Evolutionary conservation across 108 stramenopile species (phyloP), one percentile per base, ranked within the genome.

Genomic region (Nitzschia sp.): DNA sequence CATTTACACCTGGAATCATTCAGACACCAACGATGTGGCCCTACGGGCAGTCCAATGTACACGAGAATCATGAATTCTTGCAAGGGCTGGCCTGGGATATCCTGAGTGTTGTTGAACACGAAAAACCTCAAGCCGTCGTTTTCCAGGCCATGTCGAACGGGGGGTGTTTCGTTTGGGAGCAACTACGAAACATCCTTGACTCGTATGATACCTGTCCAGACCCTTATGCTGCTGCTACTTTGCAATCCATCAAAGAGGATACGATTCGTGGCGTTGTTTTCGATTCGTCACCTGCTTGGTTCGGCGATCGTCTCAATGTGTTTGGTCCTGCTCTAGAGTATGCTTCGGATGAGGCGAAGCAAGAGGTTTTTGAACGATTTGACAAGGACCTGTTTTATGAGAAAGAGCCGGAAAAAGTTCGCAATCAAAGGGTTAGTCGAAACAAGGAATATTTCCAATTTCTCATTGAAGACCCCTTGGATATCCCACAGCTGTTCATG

Each of bases 161-260:
- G 0, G 90, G 93, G 10, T 85, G 88, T 75, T 94, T 94, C 60
- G 63, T 94, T 11, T 94, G 88, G 88, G 93, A 94, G 78, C 71
- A 76, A 41, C 46, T 94, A 10, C 69, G 88, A 34, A 41, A 44
- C 10, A 62, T 88, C 9, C 51, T 87, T 52, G 68, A 78, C n/a
- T 58, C 56, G 15, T 25, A 21, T 51, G 21, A 71, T 26, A 58
- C 38, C 37, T 24, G 17, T 15, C 34, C 22, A 51, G 63, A 48
- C 46, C 17, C 46, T 17, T 17, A 17, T 17, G 17, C 46, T 17
- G 17, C n/a, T 2, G 46, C 14, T 15, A 48, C 46, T 17, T 6
- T 48, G 46, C n/a, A 48, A 48, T 15, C 46, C 46, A 48, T 48
- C 46, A 48, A 48, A 17, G 19, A 9, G 40, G 7, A 48, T 25